phyloP scores from a whole-genome alignment of 768 basidiomycete species.

The Lanmaoa pseudosensibilis region DNA sequence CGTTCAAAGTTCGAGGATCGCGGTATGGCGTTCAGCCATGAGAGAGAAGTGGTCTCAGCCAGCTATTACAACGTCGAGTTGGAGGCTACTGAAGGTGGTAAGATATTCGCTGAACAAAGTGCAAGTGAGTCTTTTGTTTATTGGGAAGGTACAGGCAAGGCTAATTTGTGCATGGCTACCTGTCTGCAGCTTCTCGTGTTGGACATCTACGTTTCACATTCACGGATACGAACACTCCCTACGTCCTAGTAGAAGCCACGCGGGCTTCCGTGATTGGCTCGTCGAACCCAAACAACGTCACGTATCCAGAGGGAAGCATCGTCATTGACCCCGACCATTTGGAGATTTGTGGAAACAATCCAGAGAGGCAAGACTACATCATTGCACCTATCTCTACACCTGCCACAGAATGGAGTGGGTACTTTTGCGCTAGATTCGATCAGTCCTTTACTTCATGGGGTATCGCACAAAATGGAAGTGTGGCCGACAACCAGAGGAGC shows the following conservation, averaged over 20 bases:
- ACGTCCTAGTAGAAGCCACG: slow-evolving; percentile 66
- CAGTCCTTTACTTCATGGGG: slow-evolving; percentile 47
- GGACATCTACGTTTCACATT: slow-evolving; percentile 76
- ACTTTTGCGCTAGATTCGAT: slow-evolving; percentile 62
- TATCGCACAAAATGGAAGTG: slow-evolving; percentile 45
- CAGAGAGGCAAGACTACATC: slow-evolving; percentile 71
- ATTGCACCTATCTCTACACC: slow-evolving; percentile 55
- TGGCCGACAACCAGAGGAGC: slow-evolving; percentile 27
- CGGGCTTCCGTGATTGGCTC: slow-evolving; percentile 61
- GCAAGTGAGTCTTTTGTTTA: slow-evolving; percentile 47
- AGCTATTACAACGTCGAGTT: slow-evolving; percentile 59
- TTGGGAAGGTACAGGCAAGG: not conserved
- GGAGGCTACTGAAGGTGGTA: slow-evolving; percentile 51
- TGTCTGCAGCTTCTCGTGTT: slow-evolving; percentile 61
- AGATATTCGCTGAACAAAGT: slow-evolving; percentile 56
- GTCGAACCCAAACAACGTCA: slow-evolving; percentile 44
- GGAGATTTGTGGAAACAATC: slow-evolving; percentile 63
- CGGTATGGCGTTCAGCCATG: slow-evolving; percentile 52
- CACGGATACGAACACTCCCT: slow-evolving; percentile 43
- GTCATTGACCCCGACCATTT: slow-evolving; percentile 40
- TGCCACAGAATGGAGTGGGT: slow-evolving; percentile 38
- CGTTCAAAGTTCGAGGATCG: slow-evolving; percentile 57
- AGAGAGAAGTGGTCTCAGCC: slow-evolving; percentile 52
- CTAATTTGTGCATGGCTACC: not conserved
- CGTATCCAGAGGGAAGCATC: slow-evolving; percentile 56